Conservation (phyloP, 176 grass and related monocot species). For the Carex scoparia region DNA sequence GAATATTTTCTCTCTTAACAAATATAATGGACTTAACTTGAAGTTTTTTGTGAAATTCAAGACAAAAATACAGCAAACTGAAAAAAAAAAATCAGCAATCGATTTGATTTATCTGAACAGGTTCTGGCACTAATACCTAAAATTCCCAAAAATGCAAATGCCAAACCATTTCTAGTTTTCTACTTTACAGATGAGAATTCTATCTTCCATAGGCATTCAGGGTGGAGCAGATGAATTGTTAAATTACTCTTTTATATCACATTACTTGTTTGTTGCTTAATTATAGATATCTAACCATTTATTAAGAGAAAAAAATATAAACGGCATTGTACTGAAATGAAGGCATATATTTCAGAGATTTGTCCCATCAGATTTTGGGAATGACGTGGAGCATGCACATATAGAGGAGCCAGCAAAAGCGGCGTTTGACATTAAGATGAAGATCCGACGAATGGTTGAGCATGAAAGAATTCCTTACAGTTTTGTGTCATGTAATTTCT, state of each 20-base stretch:
- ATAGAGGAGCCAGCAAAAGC: constrained; percentile 2
- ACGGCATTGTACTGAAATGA: background rate
- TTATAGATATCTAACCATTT: background rate
- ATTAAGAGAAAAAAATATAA: background rate
- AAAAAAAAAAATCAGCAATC: background rate
- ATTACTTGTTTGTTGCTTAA: background rate
- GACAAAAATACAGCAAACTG: background rate
- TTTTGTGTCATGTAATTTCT: constrained; percentile 31
- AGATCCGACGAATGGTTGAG: constrained; percentile 30
- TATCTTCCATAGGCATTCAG: background rate
- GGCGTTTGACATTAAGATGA: constrained; percentile 17
- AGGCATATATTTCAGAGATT: constrained; percentile 35
- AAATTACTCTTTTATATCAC: background rate
- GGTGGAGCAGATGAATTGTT: background rate
- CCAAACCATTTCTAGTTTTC: no score
- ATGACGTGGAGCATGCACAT: constrained; percentile 24
- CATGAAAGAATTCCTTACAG: constrained; percentile 23
- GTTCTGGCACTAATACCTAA: no score
- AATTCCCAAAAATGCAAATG: no score
- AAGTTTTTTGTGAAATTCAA: background rate
- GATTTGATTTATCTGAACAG: no score
- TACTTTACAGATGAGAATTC: background rate
- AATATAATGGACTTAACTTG: background rate
- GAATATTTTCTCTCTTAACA: background rate
- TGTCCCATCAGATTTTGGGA: constrained; percentile 46